phyloP scores from a whole-genome alignment of 345 rosid species.

The Anastatica hierochuntica region DNA sequence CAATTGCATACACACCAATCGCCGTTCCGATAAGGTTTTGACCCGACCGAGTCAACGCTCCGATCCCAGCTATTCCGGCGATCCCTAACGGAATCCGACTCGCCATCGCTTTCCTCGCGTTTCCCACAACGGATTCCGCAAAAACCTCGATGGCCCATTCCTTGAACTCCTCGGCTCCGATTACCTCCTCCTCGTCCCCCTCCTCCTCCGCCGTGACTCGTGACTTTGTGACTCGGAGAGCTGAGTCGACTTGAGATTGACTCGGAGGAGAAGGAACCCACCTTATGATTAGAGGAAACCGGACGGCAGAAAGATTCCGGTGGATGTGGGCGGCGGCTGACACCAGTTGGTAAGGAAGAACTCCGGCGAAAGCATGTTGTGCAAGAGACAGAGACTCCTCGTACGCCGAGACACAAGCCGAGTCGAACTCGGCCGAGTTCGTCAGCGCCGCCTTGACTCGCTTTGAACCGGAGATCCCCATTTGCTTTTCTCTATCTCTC shows the following conservation, averaged over 20 bases:
- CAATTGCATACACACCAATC: slow-evolving; percentile 68
- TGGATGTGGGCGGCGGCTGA: slow-evolving; percentile 61
- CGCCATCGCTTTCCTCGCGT: slow-evolving; percentile 57
- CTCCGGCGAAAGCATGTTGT: slow-evolving; percentile 65
- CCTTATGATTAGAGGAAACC: slow-evolving; percentile 32
- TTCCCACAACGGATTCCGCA: slow-evolving; percentile 42
- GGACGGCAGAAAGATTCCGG: slow-evolving; percentile 27
- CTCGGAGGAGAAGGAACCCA: slow-evolving; percentile 75
- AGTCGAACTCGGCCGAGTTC: slow-evolving; percentile 39
- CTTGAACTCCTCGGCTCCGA: slow-evolving; percentile 36
- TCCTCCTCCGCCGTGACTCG: too few relatives aligned
- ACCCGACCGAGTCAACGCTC: slow-evolving; percentile 42
- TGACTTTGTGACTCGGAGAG: slow-evolving; percentile 31
- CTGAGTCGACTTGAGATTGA: slow-evolving; percentile 57
- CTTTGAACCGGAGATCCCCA: slow-evolving; percentile 57
- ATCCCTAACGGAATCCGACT: slow-evolving; percentile 58
- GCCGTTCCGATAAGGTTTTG: slow-evolving; percentile 46
- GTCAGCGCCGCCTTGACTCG: slow-evolving; percentile 37
- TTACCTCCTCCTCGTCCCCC: slow-evolving; percentile 15
- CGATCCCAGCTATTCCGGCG: slow-evolving; percentile 65
- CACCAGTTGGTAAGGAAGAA: slow-evolving; percentile 63
- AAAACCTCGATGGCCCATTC: slow-evolving; percentile 67
- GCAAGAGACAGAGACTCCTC: slow-evolving; percentile 54
- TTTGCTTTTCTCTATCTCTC: slow-evolving; percentile 9
- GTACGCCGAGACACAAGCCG: slow-evolving; percentile 61